Base-by-base conservation (phyloP, 192 early-diverging fungal genomes). In the Spizellomyces punctatus region DNA sequence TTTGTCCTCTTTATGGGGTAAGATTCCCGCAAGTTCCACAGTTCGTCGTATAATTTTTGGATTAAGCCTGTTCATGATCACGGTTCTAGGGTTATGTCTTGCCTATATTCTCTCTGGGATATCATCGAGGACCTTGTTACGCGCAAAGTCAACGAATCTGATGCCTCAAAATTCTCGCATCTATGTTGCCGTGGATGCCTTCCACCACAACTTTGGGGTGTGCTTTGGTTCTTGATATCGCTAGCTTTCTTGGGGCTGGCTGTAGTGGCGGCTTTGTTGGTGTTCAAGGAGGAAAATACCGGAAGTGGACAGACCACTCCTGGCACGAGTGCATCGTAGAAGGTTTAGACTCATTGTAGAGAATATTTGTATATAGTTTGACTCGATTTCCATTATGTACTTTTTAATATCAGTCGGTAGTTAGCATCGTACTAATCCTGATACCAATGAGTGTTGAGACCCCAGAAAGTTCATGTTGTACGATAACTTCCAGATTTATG, bases 1-100 rank as follows among this genome's bases (percentile, higher is more conserved):
- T 93, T 97, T 74, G 92, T 97, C 10, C 82, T 97, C 5, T 98
- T 98, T 77, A 82, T 98, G 66, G 96, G 93, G 91, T 92, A 75
- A 79, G 78, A 58, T 47, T 45, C 42, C 19, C 46, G 66, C 54
- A 17, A 17, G 3, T 21, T 50, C 63, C 56, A 64, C 17, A 12
- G 55, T 36, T 61, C 4, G 59, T n/a, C 22, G 10, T 10, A 43
- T 63, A 69, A 67, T 56, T 27, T 45, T 58, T 63, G 58, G 19
- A 54, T 4, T 19, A 54, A 54, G 2, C 0, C 17, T 19, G 0
- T 54, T 4, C 27, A 36, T 36, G 3, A 36, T 16, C 16, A 69
- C 22, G 50, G 46, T 55, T 52, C 66, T 76, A 91, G 95, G 44
- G 91, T 94, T 14, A 99, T 99, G 97, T 91, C 88, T 5, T 90